Evolutionary conservation across 1,284 basidiomycete species (phyloP), one percentile per base, ranked within the genome.

Genomic region (Microstroma glucosiphilum): DNA sequence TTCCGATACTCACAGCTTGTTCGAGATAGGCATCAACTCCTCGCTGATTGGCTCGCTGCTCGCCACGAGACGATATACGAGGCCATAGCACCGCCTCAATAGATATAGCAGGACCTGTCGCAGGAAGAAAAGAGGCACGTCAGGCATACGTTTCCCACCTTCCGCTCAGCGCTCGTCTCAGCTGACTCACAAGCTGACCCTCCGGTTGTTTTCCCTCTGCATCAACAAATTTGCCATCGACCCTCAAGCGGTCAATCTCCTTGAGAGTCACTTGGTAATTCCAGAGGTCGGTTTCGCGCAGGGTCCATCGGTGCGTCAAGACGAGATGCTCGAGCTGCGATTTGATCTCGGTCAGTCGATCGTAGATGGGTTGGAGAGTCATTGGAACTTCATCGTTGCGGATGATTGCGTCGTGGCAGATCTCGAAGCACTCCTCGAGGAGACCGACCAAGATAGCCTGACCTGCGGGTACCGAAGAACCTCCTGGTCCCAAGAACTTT

Each of bases 31-130:
- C 89, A 96, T 96, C 40, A 97, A 82, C 80, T 97, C 93, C 79
- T 96, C 93, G 0, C 92, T 96, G n/a, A 99, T 92, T 0, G 96
- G 96, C 81, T 97, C 94, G 61, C 90, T 92, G n/a, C 92, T 93
- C 25, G 92, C 93, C 68, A 99, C 86, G 57, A 98, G 81, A 30
- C 89, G 86, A 81, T 96, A 97, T 72, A 96, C 93, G 60, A 97
- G 84, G 67, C 94, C 94, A 80, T 97, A 96, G 82, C 94, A 98
- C 78, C 94, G 86, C 69, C 94, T 84, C 60, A 98, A 83, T 40
- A 97, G 84, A 80, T 96, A 98, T 51, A 97, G 83, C 57, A 97
- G 82, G 9, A 92, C 91, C 92, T 94, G 71, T 48, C 6, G 17
- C 17, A 17, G 43, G 43, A 68, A 64, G 41, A 30, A 61, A n/a